Conservation (phyloP, 2,329 filamentous ascomycete genomes). For the Arthrobotrys entomopaga region DNA sequence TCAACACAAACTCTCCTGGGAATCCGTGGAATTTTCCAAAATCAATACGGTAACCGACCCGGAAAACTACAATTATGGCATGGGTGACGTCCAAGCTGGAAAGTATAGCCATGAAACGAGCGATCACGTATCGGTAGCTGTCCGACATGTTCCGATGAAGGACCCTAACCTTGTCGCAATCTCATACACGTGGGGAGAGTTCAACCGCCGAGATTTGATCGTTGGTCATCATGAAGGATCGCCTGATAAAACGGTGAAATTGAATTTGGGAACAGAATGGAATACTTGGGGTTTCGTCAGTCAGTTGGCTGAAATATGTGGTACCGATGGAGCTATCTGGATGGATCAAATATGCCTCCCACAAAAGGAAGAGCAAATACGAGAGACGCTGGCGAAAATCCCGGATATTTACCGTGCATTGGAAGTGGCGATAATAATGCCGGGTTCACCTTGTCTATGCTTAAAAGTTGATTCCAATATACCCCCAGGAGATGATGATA, state of each 20-base stretch:
- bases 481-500: background rate
- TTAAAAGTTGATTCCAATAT: constrained; percentile 2
- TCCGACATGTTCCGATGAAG: background rate
- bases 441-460: constrained; percentile 1
- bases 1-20: constrained; percentile 6
- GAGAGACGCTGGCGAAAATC: constrained; percentile 2
- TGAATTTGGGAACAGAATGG: constrained; percentile 14
- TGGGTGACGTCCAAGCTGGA: background rate
- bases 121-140: background rate
- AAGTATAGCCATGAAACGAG: constrained; percentile 2
- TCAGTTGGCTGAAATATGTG: constrained; percentile 9
- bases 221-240: constrained; percentile 9
- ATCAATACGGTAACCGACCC: background rate
- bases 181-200: constrained; percentile 19
- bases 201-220: constrained; percentile 5
- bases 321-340: constrained; percentile 12
- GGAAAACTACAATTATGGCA: background rate
- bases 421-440: constrained; percentile 13
- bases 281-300: constrained; percentile 3
- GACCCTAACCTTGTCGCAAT: constrained; percentile 4
- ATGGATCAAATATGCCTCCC: constrained; percentile 23
- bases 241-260: background rate
- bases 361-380: constrained; percentile 21
- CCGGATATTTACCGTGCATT: constrained; percentile 14
- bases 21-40: constrained; percentile 8